phyloP scores from a whole-genome alignment of 2,329 filamentous ascomycete species.

The Alternaria sp. region DNA sequence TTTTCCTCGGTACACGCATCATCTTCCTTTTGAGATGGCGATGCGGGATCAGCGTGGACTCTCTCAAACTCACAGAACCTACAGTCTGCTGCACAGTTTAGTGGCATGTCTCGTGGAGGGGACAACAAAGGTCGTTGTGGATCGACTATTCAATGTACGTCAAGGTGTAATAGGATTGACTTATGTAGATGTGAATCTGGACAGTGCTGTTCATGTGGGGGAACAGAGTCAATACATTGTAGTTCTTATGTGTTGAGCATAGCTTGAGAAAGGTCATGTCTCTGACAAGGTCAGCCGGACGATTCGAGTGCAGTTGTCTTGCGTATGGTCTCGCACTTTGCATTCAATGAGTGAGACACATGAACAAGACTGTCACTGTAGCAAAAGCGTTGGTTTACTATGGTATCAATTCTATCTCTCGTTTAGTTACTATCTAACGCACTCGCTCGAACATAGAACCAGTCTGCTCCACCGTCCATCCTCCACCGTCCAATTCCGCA shows the following conservation, averaged over 20 bases:
- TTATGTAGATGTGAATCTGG: neutral
- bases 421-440: slow-evolving; percentile 1
- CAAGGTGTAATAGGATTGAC: neutral
- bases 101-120: neutral
- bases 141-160: neutral
- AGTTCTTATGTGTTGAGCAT: neutral
- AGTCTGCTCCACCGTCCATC: neutral
- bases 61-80: neutral
- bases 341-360: neutral
- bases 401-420: slow-evolving; percentile 7
- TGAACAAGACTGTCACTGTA: fast-evolving
- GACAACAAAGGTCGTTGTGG: neutral
- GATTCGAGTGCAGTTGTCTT: neutral
- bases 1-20: fast-evolving
- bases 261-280: neutral
- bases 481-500: neutral
- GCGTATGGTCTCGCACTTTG: neutral
- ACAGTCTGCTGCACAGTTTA: neutral
- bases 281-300: neutral
- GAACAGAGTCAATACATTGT: neutral
- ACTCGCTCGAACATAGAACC: slow-evolving; percentile 1
- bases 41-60: neutral
- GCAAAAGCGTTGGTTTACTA: neutral
- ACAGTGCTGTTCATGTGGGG: neutral
- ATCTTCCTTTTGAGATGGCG: neutral